These are phyloP conservation scores for Yarrowia galli DNA, from an alignment of 1,139 yeast genomes.

Conservation along the genomic window DNA sequence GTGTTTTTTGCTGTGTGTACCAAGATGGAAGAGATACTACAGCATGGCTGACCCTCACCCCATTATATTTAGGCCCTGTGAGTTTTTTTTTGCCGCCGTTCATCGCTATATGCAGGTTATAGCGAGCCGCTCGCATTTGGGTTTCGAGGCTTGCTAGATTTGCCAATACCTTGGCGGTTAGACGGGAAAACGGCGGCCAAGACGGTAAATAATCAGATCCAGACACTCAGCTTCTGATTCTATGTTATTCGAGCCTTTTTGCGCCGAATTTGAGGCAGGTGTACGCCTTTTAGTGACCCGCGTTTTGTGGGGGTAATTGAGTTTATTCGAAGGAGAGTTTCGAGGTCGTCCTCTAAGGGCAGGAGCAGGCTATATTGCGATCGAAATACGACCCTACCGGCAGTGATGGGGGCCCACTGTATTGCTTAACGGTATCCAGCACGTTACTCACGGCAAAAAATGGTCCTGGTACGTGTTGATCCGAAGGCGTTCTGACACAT, in stretches of 20 bases:
- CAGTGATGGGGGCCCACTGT: background rate
- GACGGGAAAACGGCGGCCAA: background rate
- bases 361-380: constrained; percentile 12
- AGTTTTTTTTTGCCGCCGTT: constrained; percentile 13
- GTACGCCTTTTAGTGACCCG: background rate
- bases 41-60: background rate
- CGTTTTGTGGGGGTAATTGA: constrained; percentile 22
- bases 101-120: constrained; percentile 30
- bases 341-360: constrained; percentile 18
- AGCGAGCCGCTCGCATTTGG: constrained; percentile 31
- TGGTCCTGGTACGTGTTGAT: background rate
- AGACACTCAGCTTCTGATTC: background rate
- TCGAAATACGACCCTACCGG: constrained; percentile 9
- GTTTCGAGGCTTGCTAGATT: constrained; percentile 34
- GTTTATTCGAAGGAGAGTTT: background rate
- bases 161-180: constrained; percentile 24
- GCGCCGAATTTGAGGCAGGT: background rate
- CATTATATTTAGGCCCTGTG: constrained; percentile 2
- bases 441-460: background rate
- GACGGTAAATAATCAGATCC: background rate
- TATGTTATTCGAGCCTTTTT: background rate
- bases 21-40: background rate
- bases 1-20: background rate
- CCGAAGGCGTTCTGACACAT: constrained; percentile 11
- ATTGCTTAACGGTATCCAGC: background rate